phyloP scores from a whole-genome alignment of 164 flowering plant genomes.

The Dillenia turbinata region DNA sequence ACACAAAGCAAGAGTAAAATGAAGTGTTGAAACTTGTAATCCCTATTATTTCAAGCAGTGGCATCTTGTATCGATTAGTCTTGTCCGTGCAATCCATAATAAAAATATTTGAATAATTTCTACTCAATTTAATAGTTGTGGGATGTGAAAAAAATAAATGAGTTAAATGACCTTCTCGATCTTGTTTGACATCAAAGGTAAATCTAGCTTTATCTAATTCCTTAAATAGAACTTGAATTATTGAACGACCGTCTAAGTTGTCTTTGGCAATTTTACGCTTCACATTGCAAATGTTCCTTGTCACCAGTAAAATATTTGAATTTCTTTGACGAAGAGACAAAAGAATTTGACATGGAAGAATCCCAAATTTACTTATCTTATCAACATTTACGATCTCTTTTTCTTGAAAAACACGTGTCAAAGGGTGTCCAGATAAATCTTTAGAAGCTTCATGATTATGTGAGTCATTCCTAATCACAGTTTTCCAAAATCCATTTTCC shows the following conservation, averaged over 20 bases:
- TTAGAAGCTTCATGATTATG: no score
- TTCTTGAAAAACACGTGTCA: no score
- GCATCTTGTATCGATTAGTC: constrained; percentile 11
- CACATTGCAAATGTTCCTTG: no score
- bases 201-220: constrained; percentile 13
- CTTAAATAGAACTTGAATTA: constrained; percentile 3
- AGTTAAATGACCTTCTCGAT: constrained; percentile 9
- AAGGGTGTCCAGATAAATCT: no score
- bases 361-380: no score
- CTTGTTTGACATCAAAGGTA: constrained; percentile 2
- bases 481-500: no score
- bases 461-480: no score
- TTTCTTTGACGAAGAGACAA: no score
- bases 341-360: no score
- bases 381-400: no score
- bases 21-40: constrained; percentile 10
- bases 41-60: constrained; percentile 12
- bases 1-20: constrained; percentile 12
- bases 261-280: no score
- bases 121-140: constrained; percentile 3
- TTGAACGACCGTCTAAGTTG: not conserved
- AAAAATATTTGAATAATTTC: constrained; percentile 6
- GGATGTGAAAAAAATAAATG: constrained; percentile 18
- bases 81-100: constrained; percentile 11
- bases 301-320: no score